Percentiles rank a stretch among this genome's conserved stretches.
Evolutionary conservation across 2,329 filamentous ascomycete species (phyloP).

Genomic region (Thelonectria blattea): DNA sequence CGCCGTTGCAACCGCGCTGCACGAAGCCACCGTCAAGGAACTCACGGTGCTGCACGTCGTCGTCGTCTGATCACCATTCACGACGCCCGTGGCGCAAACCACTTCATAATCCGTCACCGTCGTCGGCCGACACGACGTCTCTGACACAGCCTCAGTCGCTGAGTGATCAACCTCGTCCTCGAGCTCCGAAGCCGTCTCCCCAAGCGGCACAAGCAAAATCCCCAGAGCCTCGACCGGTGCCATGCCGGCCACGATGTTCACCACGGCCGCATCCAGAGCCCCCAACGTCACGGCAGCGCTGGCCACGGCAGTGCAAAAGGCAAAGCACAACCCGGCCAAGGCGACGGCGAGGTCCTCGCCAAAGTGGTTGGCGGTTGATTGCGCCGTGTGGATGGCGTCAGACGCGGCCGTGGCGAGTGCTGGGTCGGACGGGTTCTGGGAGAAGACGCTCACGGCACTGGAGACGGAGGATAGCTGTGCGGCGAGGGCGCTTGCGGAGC

Average conservation of each 20-base stretch:
- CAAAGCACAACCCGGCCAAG: not conserved
- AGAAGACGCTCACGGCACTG: not conserved
- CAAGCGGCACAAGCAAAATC: not conserved
- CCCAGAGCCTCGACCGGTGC: not conserved
- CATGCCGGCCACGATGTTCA: not conserved
- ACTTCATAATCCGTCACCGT: constrained; percentile 1
- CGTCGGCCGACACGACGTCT: not conserved
- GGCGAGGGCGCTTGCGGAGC: not conserved
- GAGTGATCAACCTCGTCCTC: not conserved
- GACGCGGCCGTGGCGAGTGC: not conserved
- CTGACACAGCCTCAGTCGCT: not conserved
- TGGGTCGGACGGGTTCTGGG: not conserved
- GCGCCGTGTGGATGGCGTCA: not conserved
- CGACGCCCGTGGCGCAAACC: not conserved
- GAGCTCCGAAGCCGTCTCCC: not conserved
- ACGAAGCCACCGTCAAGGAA: not conserved
- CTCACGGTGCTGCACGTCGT: constrained; percentile 1
- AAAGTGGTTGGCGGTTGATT: not conserved
- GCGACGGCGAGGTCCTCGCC: not conserved
- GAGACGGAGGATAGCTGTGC: constrained; percentile 1
- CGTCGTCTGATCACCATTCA: not conserved
- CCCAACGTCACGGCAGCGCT: not conserved
- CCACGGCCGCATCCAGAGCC: not conserved
- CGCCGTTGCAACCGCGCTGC: not conserved
- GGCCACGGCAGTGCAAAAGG: not conserved